These are phyloP conservation scores for Hymenoscyphus repandus DNA, from an alignment of 2,329 filamentous ascomycete genomes.

Conservation along the genomic window DNA sequence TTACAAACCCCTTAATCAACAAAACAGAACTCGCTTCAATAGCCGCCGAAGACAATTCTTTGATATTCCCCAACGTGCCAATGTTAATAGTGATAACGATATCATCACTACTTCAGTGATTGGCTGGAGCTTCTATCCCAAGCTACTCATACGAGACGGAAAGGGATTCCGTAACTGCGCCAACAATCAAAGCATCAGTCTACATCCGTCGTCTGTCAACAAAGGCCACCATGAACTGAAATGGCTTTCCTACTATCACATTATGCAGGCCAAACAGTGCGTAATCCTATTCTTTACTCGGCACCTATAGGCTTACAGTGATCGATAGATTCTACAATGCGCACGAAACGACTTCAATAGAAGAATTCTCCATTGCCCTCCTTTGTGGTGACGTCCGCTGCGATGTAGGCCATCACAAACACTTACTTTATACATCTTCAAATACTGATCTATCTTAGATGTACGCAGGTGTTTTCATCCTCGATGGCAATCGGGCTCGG, in stretches of 20 bases:
- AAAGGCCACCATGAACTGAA: slow-evolving; percentile 62
- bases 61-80: slow-evolving; percentile 69
- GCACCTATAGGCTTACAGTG: slow-evolving; percentile 23
- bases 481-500: slow-evolving; percentile 81
- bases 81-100: slow-evolving; percentile 76
- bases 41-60: slow-evolving; percentile 68
- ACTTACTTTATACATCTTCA: neutral
- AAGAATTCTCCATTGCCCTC: slow-evolving; percentile 77
- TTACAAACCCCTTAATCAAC: slow-evolving; percentile 3
- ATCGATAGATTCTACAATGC: slow-evolving; percentile 71
- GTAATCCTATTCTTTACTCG: slow-evolving; percentile 21
- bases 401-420: slow-evolving; percentile 49
- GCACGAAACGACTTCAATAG: slow-evolving; percentile 76
- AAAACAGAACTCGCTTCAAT: slow-evolving; percentile 51
- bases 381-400: slow-evolving; percentile 86
- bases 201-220: slow-evolving; percentile 88
- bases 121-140: slow-evolving; percentile 93
- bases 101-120: slow-evolving; percentile 74
- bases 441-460: slow-evolving; percentile 45
- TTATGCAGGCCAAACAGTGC: slow-evolving; percentile 86
- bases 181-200: slow-evolving; percentile 84
- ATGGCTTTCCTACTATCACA: slow-evolving; percentile 94
- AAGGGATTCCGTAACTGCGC: slow-evolving; percentile 87
- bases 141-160: slow-evolving; percentile 75
- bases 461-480: slow-evolving; percentile 77